These are phyloP conservation scores for Chytriomyces confervae DNA, from an alignment of 192 early-diverging fungal genomes.

Conservation along the genomic window DNA sequence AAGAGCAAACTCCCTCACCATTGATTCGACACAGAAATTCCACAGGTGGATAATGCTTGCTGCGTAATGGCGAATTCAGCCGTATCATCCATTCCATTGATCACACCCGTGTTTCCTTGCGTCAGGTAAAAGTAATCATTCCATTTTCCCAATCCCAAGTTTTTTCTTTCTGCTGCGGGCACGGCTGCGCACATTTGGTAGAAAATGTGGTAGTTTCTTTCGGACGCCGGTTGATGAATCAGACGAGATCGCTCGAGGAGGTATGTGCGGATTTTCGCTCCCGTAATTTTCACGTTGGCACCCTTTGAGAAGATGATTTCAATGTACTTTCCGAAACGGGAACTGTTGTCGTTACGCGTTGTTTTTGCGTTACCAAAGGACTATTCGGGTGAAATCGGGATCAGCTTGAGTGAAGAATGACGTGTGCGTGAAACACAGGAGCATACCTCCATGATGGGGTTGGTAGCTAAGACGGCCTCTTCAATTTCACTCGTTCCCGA, in stretches of 20 bases:
- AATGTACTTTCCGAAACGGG: constrained; percentile 98
- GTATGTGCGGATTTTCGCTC: constrained; percentile 95
- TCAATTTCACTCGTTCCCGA: constrained; percentile 53
- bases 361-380: constrained; percentile 99
- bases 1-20: constrained; percentile 53
- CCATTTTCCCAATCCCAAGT: constrained; percentile 79
- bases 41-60: constrained; percentile 82
- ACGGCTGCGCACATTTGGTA: constrained; percentile 96
- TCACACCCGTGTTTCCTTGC: constrained; percentile 79
- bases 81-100: constrained; percentile 89
- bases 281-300: constrained; percentile 76
- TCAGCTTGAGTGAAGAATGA: neutral
- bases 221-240: constrained; percentile 89
- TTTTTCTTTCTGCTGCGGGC: constrained; percentile 80
- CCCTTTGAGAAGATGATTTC: constrained; percentile 91
- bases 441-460: constrained; percentile 94
- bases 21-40: constrained; percentile 81
- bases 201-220: constrained; percentile 99
- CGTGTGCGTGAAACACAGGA: neutral
- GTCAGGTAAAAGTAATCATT: constrained; percentile 84
- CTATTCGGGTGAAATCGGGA: constrained; percentile 33
- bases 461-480: constrained; percentile 79
- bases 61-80: constrained; percentile 90
- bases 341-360: constrained; percentile 97
- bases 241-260: constrained; percentile 94